These are phyloP conservation scores for Ustilago crameri DNA, from an alignment of 1,284 basidiomycete species.

Conservation along the genomic window DNA sequence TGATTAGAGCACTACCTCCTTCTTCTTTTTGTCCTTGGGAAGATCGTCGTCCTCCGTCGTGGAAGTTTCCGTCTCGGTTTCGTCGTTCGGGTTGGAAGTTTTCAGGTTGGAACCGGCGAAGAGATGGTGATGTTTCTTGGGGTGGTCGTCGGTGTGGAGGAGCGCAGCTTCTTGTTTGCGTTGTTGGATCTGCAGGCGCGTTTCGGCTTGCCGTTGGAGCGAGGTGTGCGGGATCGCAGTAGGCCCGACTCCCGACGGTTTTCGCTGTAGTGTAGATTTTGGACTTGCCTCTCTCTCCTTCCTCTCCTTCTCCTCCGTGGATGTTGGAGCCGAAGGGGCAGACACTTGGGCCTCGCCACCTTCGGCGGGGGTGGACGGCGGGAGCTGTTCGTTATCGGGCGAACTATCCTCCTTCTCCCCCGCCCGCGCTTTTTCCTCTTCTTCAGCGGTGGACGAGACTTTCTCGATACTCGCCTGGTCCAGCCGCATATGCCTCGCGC, in stretches of 20 bases:
- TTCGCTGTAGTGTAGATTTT: constrained; percentile 28
- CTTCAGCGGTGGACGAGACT: constrained; percentile 34
- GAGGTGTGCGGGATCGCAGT: constrained; percentile 38
- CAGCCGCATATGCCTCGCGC: constrained; percentile 61
- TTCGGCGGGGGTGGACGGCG: no score
- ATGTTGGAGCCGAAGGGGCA: no score
- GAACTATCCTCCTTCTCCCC: constrained; percentile 26
- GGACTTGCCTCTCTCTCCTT: constrained; percentile 8
- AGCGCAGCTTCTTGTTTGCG: constrained; percentile 40
- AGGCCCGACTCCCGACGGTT: constrained; percentile 20
- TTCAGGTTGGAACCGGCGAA: constrained; percentile 29
- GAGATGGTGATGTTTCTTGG: constrained; percentile 17
- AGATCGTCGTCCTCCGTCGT: constrained; percentile 23
- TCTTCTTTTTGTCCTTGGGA: no score
- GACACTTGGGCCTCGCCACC: no score
- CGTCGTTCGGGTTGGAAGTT: constrained; percentile 7
- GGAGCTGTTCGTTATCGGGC: constrained; percentile 6
- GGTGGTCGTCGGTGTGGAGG: constrained; percentile 32
- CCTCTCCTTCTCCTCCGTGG: not conserved
- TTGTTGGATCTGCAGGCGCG: constrained; percentile 36
- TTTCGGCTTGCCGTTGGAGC: constrained; percentile 37
- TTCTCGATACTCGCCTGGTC: constrained; percentile 66
- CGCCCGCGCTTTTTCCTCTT: constrained; percentile 6
- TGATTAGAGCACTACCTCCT: no score
- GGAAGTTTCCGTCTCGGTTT: constrained; percentile 28